Percentiles rank a stretch among this genome's conserved stretches.
These are phyloP conservation scores for Metschnikowia peoriensis DNA, from an alignment of 805 yeast genomes.

Conservation along the genomic window DNA sequence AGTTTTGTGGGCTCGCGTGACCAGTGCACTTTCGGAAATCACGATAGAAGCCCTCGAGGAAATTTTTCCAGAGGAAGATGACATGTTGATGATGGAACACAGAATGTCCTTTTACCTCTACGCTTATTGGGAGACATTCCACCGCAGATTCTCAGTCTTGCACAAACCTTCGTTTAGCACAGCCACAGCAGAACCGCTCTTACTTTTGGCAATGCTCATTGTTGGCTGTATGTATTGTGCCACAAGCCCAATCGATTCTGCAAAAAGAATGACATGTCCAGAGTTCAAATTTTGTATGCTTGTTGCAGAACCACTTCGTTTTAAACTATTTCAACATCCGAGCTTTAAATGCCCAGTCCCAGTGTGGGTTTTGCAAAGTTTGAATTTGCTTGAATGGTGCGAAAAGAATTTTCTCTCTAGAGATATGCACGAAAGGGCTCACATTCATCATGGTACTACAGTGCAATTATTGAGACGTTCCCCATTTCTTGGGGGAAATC, in stretches of 20 bases:
- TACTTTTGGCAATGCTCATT: conserved; percentile 54
- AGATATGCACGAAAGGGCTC: conserved; percentile 75
- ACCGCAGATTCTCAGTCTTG: conserved; percentile 56
- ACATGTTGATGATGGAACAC: conserved; percentile 28
- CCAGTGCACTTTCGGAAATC: conserved; percentile 29
- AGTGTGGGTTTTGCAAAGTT: conserved; percentile 73
- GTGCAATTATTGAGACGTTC: conserved; percentile 75
- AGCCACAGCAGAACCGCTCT: conserved; percentile 43
- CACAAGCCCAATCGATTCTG: conserved; percentile 26
- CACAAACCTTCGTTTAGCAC: conserved; percentile 61
- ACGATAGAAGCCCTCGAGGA: conserved; percentile 26
- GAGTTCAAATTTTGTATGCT: conserved; percentile 43
- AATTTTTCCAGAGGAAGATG: conserved; percentile 21
- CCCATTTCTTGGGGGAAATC: conserved; percentile 73
- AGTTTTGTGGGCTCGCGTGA: conserved; percentile 33
- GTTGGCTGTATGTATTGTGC: conserved; percentile 51
- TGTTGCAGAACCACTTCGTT: conserved; percentile 61
- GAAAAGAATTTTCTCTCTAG: conserved; percentile 74
- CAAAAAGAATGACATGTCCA: conserved; percentile 23
- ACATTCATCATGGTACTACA: conserved; percentile 83
- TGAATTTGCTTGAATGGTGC: conserved; percentile 70
- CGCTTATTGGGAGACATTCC: conserved; percentile 57
- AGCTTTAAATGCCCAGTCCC: conserved; percentile 76
- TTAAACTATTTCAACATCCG: conserved; percentile 65
- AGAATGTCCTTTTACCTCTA: conserved; percentile 36